These are phyloP conservation scores for Claviceps cyperi DNA, from an alignment of 2,329 filamentous ascomycete genomes.

Conservation along the genomic window DNA sequence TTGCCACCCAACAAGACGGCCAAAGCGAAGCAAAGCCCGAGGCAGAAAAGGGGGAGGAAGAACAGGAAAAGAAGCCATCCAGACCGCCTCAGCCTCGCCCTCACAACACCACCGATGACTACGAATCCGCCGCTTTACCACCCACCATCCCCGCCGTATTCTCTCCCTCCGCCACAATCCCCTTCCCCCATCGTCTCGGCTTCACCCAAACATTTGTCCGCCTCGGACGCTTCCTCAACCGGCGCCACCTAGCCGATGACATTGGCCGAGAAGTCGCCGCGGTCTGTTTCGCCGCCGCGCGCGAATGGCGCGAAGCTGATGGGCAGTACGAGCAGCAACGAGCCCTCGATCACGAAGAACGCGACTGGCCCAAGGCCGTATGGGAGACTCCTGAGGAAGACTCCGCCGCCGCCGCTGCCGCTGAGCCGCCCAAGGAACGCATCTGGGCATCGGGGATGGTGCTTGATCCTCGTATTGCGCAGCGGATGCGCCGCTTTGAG, in stretches of 20 bases:
- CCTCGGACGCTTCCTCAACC: conserved; percentile 76
- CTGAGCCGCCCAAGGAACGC: conserved; percentile 41
- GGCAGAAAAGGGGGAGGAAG: conserved; percentile 25
- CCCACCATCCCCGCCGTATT: conserved; percentile 54
- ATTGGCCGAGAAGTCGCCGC: conserved; percentile 81
- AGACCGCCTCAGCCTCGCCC: conserved; percentile 50
- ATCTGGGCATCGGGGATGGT: conserved; percentile 65
- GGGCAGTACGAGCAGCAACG: conserved; percentile 29
- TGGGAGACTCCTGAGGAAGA: conserved; percentile 35
- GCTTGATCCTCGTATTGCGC: conserved; percentile 59
- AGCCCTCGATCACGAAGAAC: conserved; percentile 56
- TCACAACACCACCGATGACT: conserved; percentile 61
- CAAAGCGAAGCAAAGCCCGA: conserved; percentile 17
- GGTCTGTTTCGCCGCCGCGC: conserved; percentile 52
- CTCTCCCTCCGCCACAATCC: conserved; percentile 55
- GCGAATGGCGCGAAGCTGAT: conserved; percentile 33
- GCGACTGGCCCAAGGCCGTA: conserved; percentile 71
- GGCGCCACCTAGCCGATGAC: conserved; percentile 69
- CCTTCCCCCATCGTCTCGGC: conserved; percentile 80
- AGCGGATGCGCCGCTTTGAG: conserved; percentile 69
- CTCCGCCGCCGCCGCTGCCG: conserved; percentile 8
- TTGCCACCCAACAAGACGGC: conserved; percentile 10
- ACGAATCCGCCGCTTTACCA: conserved; percentile 51
- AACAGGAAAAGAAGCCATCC: conserved; percentile 35
- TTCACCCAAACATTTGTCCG: conserved; percentile 82